Percentiles rank a stretch among this genome's conserved stretches.
These are phyloP conservation scores for Tetrahymena thermophila DNA, from an alignment of 73 alveolate species.

Conservation along the genomic window DNA sequence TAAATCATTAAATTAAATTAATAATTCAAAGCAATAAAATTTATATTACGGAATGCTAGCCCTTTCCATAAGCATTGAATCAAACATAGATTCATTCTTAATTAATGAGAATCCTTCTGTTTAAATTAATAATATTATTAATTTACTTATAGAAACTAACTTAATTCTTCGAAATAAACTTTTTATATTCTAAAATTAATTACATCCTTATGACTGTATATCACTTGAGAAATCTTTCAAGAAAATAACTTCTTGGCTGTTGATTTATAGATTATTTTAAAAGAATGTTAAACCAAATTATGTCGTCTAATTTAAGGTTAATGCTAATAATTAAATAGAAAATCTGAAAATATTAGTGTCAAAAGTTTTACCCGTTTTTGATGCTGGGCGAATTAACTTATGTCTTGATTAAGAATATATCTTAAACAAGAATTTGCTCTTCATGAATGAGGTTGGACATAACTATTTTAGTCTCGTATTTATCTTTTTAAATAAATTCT, in stretches of 20 bases:
- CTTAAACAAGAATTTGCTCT: neutral
- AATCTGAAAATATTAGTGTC: too few relatives aligned
- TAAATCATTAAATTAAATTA: neutral
- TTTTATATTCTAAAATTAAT: neutral
- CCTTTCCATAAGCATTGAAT: neutral
- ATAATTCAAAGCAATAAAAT: too few relatives aligned
- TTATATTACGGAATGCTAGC: neutral
- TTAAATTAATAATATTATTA: neutral
- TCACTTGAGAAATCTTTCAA: neutral
- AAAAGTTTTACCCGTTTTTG: neutral
- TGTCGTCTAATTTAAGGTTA: neutral
- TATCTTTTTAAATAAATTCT: neutral
- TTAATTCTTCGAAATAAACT: neutral
- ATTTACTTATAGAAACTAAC: neutral
- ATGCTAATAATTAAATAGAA: too few relatives aligned
- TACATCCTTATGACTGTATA: neutral
- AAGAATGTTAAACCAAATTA: neutral
- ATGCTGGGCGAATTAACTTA: neutral
- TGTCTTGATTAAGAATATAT: neutral
- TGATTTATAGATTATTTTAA: neutral
- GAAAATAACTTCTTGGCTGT: neutral
- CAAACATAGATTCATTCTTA: neutral
- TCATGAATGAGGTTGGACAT: neutral
- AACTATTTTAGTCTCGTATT: neutral
- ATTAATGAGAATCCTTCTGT: neutral